phyloP scores from a whole-genome alignment of 805 yeast genomes.

The Nakazawaea anatomiae region DNA sequence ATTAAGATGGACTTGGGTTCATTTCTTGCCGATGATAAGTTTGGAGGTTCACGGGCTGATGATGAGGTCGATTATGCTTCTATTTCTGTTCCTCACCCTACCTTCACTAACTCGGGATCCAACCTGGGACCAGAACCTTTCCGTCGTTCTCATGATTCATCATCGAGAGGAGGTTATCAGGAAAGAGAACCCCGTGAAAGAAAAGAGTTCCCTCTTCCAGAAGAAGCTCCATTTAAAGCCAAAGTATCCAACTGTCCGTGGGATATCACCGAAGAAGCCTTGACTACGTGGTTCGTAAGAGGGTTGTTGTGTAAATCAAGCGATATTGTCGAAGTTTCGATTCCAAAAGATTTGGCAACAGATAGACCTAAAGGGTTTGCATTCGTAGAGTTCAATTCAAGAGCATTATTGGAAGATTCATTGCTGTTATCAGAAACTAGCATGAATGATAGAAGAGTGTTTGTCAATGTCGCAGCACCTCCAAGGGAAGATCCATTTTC shows the following conservation, averaged over 20 bases:
- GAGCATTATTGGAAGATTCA: constrained; percentile 45
- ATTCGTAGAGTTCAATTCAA: constrained; percentile 42
- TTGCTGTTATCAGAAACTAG: constrained; percentile 37
- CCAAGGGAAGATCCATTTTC: constrained; percentile 36
- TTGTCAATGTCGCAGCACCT: constrained; percentile 56
- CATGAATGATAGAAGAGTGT: constrained; percentile 44
- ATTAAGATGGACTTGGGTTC: constrained; percentile 82
- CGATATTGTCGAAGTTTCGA: constrained; percentile 46
- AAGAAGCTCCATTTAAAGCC: constrained; percentile 89
- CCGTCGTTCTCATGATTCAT: background rate
- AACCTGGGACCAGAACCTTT: constrained; percentile 10
- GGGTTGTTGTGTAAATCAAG: constrained; percentile 42
- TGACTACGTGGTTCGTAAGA: constrained; percentile 56
- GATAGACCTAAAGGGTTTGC: constrained; percentile 60
- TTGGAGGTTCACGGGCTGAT: constrained; percentile 80
- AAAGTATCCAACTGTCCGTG: constrained; percentile 81
- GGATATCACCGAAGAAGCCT: constrained; percentile 63
- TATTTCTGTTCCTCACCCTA: constrained; percentile 37
- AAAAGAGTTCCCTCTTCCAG: constrained; percentile 81
- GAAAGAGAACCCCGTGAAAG: constrained; percentile 40
- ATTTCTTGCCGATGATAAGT: constrained; percentile 71
- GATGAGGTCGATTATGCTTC: constrained; percentile 66
- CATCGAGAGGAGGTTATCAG: constrained; percentile 16
- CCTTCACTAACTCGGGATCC: constrained; percentile 8
- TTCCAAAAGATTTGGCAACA: constrained; percentile 65